Percentiles rank a stretch among this genome's conserved stretches.
These are phyloP conservation scores for Cryptococcus sp. DNA, from an alignment of 1,284 basidiomycete genomes.

Conservation along the genomic window DNA sequence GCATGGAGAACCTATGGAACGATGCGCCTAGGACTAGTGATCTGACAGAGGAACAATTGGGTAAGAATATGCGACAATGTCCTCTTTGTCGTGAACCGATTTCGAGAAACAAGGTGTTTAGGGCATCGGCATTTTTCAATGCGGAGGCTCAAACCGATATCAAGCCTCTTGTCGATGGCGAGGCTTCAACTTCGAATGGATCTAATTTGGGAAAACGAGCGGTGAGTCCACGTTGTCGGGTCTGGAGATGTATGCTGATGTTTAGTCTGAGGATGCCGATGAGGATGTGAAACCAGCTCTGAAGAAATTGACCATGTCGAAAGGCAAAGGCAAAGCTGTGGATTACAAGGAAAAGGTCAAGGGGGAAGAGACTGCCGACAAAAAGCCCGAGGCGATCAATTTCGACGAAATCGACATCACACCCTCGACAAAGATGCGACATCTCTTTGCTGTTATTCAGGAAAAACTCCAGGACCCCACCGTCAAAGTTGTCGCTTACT, in stretches of 20 bases:
- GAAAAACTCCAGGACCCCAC: constrained; percentile 25
- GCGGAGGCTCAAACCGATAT: constrained; percentile 14
- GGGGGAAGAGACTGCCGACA: constrained; percentile 55
- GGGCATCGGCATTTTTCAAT: constrained; percentile 33
- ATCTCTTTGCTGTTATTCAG: constrained; percentile 20
- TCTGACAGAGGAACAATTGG: constrained; percentile 27
- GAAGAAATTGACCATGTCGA: constrained; percentile 7
- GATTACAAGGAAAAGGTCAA: constrained; percentile 3
- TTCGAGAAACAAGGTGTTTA: constrained; percentile 29
- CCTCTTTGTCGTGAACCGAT: constrained; percentile 42
- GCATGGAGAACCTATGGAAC: constrained; percentile 36
- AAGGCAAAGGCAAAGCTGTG: constrained; percentile 10
- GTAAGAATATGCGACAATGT: constrained; percentile 31
- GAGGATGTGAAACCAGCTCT: constrained; percentile 12
- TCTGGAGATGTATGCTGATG: constrained; percentile 1
- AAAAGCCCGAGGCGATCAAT: constrained; percentile 11
- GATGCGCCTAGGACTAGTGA: constrained; percentile 20
- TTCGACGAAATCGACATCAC: constrained; percentile 23
- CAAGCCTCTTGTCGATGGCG: not conserved
- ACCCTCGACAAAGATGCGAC: constrained; percentile 41
- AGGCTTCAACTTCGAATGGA: too few species aligned
- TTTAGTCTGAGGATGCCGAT: not conserved
- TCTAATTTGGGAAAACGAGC: constrained; percentile 59
- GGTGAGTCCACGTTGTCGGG: constrained; percentile 63
- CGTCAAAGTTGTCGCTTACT: constrained; percentile 37